Evolutionary conservation across 1,284 basidiomycete species (phyloP).

Genomic region (Erythrobasidium hasegawianum): DNA sequence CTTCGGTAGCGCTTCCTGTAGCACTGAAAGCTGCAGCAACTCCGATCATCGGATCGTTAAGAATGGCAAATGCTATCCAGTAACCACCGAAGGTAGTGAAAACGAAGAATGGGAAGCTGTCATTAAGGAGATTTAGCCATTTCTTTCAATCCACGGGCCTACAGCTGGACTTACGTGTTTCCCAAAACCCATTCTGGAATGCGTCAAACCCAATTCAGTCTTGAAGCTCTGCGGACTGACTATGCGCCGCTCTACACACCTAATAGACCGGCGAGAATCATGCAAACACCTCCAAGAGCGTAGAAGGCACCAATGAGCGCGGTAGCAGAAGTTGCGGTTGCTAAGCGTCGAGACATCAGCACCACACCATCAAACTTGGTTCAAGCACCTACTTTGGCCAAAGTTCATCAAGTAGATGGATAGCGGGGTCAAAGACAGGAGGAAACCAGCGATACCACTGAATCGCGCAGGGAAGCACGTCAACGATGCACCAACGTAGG

Average conservation of each 20-base stretch:
- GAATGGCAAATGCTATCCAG: conserved; percentile 21
- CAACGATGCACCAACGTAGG: neutral
- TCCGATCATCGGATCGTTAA: conserved; percentile 17
- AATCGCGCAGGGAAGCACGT: neutral
- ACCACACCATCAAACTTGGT: too few relatives aligned
- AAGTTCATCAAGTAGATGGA: conserved; percentile 31
- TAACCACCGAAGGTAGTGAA: conserved; percentile 42
- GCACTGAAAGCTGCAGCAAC: conserved; percentile 25
- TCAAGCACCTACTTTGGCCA: conserved; percentile 12
- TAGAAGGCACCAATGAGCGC: conserved; percentile 31
- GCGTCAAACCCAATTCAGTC: too few relatives aligned
- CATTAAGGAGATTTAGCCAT: neutral
- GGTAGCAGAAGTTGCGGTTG: conserved; percentile 16
- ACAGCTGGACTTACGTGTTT: neutral
- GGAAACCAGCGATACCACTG: conserved; percentile 33
- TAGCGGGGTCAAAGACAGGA: conserved; percentile 2
- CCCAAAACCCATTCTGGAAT: conserved; percentile 34
- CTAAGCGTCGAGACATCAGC: too few relatives aligned
- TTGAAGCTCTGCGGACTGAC: too few relatives aligned
- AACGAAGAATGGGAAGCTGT: conserved; percentile 1
- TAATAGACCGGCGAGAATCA: conserved; percentile 36
- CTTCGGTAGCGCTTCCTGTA: conserved; percentile 4
- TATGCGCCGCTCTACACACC: too few relatives aligned
- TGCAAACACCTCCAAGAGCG: conserved; percentile 34
- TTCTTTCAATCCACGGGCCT: conserved; percentile 1